Percentiles rank a stretch among this genome's conserved stretches.
Evolutionary conservation across 2,329 filamentous ascomycete species (phyloP).

Genomic region (Hymenoscyphus fructigenus): DNA sequence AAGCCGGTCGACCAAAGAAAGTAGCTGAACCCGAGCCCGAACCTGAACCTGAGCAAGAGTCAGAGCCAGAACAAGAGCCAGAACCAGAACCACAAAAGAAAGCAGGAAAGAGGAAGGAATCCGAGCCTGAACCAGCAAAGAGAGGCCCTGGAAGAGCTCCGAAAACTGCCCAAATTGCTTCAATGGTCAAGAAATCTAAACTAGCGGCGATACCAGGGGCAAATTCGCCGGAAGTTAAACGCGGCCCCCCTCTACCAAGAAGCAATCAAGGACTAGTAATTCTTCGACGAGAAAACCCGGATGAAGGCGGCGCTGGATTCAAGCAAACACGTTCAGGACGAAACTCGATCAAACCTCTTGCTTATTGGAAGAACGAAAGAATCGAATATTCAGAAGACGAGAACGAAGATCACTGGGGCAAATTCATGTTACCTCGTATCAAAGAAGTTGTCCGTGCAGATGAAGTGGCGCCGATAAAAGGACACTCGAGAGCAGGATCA

Average conservation of each 20-base stretch:
- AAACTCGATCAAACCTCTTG: conserved; percentile 72
- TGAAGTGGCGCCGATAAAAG: conserved; percentile 49
- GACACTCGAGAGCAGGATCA: conserved; percentile 11
- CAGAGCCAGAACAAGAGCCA: conserved; percentile 12
- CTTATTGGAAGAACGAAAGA: conserved; percentile 84
- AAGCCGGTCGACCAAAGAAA: conserved; percentile 29
- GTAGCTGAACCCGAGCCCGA: conserved; percentile 7
- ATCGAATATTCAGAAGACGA: conserved; percentile 62
- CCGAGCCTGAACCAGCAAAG: conserved; percentile 17
- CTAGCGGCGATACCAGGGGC: conserved; percentile 27
- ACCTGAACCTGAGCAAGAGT: neutral
- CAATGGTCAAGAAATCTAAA: conserved; percentile 18
- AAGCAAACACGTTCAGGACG: conserved; percentile 73
- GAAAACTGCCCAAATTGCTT: conserved; percentile 21
- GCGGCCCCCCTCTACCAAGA: conserved; percentile 40
- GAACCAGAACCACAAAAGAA: neutral
- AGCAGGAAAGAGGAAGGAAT: conserved; percentile 6
- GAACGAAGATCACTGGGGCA: conserved; percentile 48
- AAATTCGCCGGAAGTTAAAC: conserved; percentile 32
- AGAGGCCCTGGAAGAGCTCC: conserved; percentile 21
- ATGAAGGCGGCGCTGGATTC: conserved; percentile 34
- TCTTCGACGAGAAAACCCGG: conserved; percentile 49
- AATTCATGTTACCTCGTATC: conserved; percentile 66
- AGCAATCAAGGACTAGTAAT: conserved; percentile 50
- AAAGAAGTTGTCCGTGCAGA: conserved; percentile 77